Conservation (phyloP, 2,329 filamentous ascomycete species). For the Rhynchosporium agropyri region DNA sequence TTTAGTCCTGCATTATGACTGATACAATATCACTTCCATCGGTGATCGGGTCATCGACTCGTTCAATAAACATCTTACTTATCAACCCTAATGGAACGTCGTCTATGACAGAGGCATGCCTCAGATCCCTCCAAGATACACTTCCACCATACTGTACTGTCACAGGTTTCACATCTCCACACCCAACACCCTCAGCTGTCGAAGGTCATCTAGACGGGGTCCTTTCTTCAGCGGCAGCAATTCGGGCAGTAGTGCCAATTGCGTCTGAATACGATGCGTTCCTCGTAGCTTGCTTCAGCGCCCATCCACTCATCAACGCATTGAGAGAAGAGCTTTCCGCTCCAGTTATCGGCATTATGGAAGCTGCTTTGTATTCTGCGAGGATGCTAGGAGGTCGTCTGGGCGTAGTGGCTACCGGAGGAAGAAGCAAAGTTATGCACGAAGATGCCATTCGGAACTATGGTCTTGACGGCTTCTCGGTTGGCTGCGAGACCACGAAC, state of each 20-base stretch:
- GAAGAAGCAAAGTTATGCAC: constrained; percentile 69
- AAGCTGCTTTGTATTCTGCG: constrained; percentile 62
- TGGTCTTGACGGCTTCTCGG: constrained; percentile 57
- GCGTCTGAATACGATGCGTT: constrained; percentile 63
- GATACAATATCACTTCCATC: constrained; percentile 30
- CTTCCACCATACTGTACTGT: constrained; percentile 52
- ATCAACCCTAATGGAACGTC: constrained; percentile 52
- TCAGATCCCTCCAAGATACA: constrained; percentile 47
- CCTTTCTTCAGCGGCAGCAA: constrained; percentile 52
- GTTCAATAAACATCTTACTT: constrained; percentile 47
- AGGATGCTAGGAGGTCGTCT: constrained; percentile 61
- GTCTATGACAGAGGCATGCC: constrained; percentile 52
- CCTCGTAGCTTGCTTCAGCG: constrained; percentile 84
- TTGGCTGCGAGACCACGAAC: constrained; percentile 58
- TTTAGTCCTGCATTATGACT: constrained; percentile 16
- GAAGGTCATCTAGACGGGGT: constrained; percentile 54
- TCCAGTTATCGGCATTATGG: constrained; percentile 81
- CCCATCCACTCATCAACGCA: constrained; percentile 72
- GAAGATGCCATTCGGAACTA: constrained; percentile 64
- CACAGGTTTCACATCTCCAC: constrained; percentile 53
- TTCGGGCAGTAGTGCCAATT: constrained; percentile 50
- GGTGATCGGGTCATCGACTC: constrained; percentile 37
- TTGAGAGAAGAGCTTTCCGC: constrained; percentile 52
- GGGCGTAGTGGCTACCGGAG: constrained; percentile 86
- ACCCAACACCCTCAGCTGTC: constrained; percentile 53